Percentiles rank a stretch among this genome's conserved stretches.
These are phyloP conservation scores for Phalaenopsis equestris DNA, from an alignment of 106 monocot genomes.

Conservation along the genomic window DNA sequence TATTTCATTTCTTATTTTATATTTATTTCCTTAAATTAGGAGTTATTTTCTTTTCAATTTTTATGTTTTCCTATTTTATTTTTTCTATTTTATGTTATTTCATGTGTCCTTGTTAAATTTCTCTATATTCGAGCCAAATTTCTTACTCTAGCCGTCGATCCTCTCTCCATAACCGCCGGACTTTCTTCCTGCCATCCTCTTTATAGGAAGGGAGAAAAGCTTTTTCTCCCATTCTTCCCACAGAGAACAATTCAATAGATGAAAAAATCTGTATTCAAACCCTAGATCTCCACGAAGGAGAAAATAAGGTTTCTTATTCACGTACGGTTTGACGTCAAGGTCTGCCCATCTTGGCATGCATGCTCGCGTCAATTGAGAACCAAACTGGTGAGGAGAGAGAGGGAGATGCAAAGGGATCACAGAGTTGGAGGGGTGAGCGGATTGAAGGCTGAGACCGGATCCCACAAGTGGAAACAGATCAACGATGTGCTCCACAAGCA, in stretches of 20 bases:
- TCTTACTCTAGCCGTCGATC: no score
- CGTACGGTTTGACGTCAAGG: background rate
- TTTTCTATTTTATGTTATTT: no score
- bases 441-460: conserved; percentile 32
- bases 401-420: conserved; percentile 6
- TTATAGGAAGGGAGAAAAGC: no score
- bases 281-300: background rate
- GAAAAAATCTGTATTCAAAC: no score
- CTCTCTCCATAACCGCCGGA: no score
- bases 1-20: no score
- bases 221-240: background rate
- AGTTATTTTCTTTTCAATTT: no score
- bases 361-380: background rate
- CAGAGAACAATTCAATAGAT: background rate
- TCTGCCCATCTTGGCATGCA: background rate
- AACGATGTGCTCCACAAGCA: conserved; percentile 54
- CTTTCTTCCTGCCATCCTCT: no score
- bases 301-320: background rate
- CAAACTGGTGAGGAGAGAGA: background rate
- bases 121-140: no score
- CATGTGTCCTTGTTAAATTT: no score
- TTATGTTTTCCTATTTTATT: no score
- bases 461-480: conserved; percentile 53
- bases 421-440: conserved; percentile 8
- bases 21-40: no score